Conservation (phyloP, 306 rosid genomes). For the Malus asiatica region DNA sequence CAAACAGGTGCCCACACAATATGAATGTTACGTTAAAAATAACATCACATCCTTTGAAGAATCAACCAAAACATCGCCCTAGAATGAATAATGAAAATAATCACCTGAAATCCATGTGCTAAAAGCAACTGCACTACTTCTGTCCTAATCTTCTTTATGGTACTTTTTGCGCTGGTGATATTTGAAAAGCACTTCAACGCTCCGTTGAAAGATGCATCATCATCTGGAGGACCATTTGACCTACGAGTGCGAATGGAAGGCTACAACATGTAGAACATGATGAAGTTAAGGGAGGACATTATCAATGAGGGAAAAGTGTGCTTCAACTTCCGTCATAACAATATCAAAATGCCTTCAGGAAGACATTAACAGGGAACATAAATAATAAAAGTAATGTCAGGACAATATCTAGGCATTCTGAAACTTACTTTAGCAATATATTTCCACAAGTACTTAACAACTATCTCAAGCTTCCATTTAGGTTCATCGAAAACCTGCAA, state of each 20-base stretch:
- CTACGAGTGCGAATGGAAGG: slow-evolving; percentile 75
- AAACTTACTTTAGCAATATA: slow-evolving; percentile 62
- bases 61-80: neutral
- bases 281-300: slow-evolving; percentile 5
- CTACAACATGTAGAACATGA: slow-evolving; percentile 30
- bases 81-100: slow-evolving; percentile 4
- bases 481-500: slow-evolving; percentile 56
- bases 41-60: neutral
- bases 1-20: neutral
- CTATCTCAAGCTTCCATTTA: slow-evolving; percentile 77
- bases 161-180: slow-evolving; percentile 44
- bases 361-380: neutral
- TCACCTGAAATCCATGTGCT: slow-evolving; percentile 91
- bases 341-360: neutral
- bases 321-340: neutral
- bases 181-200: slow-evolving; percentile 70
- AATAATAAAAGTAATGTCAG: neutral
- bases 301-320: neutral
- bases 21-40: neutral
- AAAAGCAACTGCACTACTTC: slow-evolving; percentile 60
- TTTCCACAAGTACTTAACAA: slow-evolving; percentile 74
- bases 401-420: neutral
- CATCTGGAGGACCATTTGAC: slow-evolving; percentile 35
- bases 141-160: slow-evolving; percentile 53
- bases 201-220: slow-evolving; percentile 51